Conservation (phyloP, 306 rosid species). For the Macrotyloma uniflorum region DNA sequence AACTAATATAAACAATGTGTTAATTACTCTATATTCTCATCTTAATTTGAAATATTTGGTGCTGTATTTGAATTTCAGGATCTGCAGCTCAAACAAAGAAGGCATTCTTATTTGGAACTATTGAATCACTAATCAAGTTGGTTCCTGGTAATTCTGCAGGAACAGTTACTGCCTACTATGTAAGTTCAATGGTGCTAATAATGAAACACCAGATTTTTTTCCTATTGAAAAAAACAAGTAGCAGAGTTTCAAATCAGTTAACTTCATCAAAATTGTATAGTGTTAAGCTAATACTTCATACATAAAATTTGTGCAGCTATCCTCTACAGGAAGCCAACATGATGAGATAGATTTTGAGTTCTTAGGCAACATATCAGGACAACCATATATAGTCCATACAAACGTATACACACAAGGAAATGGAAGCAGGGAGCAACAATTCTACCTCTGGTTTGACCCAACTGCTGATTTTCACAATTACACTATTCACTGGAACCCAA, state of each 20-base stretch:
- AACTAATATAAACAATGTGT: neutral
- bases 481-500: slow-evolving; percentile 91
- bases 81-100: slow-evolving; percentile 79
- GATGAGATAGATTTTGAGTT: slow-evolving; percentile 95
- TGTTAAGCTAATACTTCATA: slow-evolving; percentile 9
- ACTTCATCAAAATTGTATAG: neutral
- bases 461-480: slow-evolving; percentile 80
- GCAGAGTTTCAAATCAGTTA: neutral
- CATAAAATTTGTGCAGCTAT: slow-evolving; percentile 55
- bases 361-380: slow-evolving; percentile 79
- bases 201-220: neutral
- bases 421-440: slow-evolving; percentile 84
- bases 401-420: slow-evolving; percentile 67
- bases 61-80: slow-evolving; percentile 51
- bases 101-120: slow-evolving; percentile 71
- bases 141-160: slow-evolving; percentile 83
- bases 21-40: slow-evolving; percentile 15
- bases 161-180: slow-evolving; percentile 80
- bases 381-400: slow-evolving; percentile 83
- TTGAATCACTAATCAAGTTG: slow-evolving; percentile 70
- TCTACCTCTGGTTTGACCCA: slow-evolving; percentile 91
- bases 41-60: neutral
- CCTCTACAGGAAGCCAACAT: slow-evolving; percentile 70
- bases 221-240: neutral
- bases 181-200: slow-evolving; percentile 39